Percentiles rank a stretch among this genome's conserved stretches.
Evolutionary conservation across 108 stramenopile genomes (phyloP).

Genomic region (Skeletonema tropicum): DNA sequence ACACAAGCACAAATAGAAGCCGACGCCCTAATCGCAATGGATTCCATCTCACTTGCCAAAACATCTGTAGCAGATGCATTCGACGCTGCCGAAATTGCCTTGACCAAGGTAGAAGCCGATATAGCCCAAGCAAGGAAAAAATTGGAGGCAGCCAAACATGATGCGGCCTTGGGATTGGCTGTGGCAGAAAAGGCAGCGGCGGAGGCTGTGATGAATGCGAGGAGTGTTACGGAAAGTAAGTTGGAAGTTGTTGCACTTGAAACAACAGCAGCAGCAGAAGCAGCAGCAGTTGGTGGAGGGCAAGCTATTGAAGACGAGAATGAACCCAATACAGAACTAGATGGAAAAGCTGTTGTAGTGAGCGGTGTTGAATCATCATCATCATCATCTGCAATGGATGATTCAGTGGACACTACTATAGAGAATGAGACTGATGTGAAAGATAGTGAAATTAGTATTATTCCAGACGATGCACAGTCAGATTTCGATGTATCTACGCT

Average conservation of each 20-base stretch:
- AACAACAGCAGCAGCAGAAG: slow-evolving; percentile 41
- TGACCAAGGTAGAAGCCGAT: slow-evolving; percentile 51
- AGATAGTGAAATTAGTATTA: neutral
- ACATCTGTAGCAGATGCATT: slow-evolving; percentile 57
- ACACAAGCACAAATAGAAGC: slow-evolving; percentile 14
- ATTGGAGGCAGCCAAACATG: slow-evolving; percentile 40
- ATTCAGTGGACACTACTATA: neutral
- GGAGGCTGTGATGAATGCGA: slow-evolving; percentile 9
- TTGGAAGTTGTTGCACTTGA: slow-evolving; percentile 44
- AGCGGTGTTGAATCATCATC: slow-evolving; percentile 26
- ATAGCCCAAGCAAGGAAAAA: slow-evolving; percentile 24
- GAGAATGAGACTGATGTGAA: too few relatives aligned
- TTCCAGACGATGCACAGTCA: too few relatives aligned
- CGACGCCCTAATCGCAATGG: slow-evolving; percentile 10
- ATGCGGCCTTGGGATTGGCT: slow-evolving; percentile 23
- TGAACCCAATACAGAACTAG: too few relatives aligned
- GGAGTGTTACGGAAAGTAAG: neutral
- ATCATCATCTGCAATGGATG: neutral
- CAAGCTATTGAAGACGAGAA: slow-evolving; percentile 20
- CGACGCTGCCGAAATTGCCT: slow-evolving; percentile 47
- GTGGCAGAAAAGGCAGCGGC: slow-evolving; percentile 12
- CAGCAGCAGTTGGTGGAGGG: slow-evolving; percentile 28
- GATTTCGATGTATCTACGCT: slow-evolving; percentile 55
- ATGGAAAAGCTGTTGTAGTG: slow-evolving; percentile 11
- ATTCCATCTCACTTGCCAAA: slow-evolving; percentile 9